Evolutionary conservation across 257 asterid genomes (phyloP), one percentile per base, ranked within the genome.

Genomic region (Cynanchum wilfordii): DNA sequence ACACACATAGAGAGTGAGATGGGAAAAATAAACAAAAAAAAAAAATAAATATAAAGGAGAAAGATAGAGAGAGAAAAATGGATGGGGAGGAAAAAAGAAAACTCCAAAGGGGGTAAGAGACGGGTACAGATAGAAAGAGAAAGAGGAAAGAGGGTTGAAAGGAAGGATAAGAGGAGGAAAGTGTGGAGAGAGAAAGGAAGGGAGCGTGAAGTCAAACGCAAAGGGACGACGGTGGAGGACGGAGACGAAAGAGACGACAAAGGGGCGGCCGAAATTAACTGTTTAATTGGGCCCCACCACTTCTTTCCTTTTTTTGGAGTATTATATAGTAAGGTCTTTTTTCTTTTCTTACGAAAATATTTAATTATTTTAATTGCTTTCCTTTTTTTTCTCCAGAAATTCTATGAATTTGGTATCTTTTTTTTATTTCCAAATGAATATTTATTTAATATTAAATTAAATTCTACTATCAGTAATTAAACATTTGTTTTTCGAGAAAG

Each of bases 181-280:
- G 47, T 42, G 47, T 22, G 9, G 25, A 20, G 52, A 27, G 50
- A 17, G 68, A 62, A 49, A 22, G 9, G 54, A 9, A 19, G 22
- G 78, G 5, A n/a, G 78, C 76, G 78, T 51, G 79, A 44, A 68
- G 77, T 24, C 68, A 74, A 68, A 75, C 73, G 77, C 81, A 64
- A 71, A 65, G 73, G 24, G 74, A 77, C 79, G 86, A 59, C 75
- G 83, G 80, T 51, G 66, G 77, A 54, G 68, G 80, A 73, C 64
- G 79, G 72, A 77, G 77, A 69, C 78, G 74, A 79, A 36, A 67
- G 79, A 80, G 76, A 76, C 77, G 87, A 83, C 83, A 84, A 82
- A 75, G 62, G 69, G 78, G 77, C 84, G 84, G 83, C 84, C 70
- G 76, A 75, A 75, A 75, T 57, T 36, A 68, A 83, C 69, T 59